A percentile compares a stretch with the other conserved stretches of the same genome.
Conservation (phyloP, 176 grass and related monocot genomes). For the Luzula sylvatica region DNA sequence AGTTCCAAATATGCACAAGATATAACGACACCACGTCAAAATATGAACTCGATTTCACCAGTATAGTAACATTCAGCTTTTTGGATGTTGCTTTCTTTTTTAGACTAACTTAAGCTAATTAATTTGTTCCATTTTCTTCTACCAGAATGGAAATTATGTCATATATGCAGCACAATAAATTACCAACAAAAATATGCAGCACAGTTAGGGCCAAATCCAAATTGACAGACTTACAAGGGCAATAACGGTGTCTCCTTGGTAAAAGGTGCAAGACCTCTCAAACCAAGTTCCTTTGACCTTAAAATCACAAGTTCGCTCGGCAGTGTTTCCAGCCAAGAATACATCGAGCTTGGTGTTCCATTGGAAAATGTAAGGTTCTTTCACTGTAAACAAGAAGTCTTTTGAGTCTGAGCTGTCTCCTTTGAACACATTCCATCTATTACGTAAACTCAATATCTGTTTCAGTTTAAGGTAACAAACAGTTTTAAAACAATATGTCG, state of each 20-base stretch:
- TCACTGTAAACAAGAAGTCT: constrained; percentile 32
- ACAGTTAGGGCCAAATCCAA: no score
- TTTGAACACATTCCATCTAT: constrained; percentile 31
- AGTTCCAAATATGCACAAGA: no score
- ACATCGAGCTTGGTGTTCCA: constrained; percentile 33
- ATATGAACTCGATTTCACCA: no score
- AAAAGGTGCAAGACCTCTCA: constrained; percentile 24
- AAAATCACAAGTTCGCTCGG: constrained; percentile 24
- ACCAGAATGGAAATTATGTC: no score
- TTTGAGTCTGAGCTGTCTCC: constrained; percentile 30
- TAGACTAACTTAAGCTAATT: no score
- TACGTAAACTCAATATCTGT: background rate
- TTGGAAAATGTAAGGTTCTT: constrained; percentile 19
- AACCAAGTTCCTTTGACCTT: constrained; percentile 39
- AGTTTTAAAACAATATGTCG: no score
- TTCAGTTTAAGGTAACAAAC: no score
- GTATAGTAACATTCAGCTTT: no score
- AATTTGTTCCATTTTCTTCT: no score
- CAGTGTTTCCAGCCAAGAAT: constrained; percentile 32
- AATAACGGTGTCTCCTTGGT: constrained; percentile 8
- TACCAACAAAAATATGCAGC: no score
- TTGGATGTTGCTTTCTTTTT: no score
- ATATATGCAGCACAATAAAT: background rate
- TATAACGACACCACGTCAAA: no score
- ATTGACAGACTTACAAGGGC: constrained; percentile 10